Evolutionary conservation across 495 filamentous ascomycete species (phyloP).

Genomic region (Staphylotrichum tortipilum): DNA sequence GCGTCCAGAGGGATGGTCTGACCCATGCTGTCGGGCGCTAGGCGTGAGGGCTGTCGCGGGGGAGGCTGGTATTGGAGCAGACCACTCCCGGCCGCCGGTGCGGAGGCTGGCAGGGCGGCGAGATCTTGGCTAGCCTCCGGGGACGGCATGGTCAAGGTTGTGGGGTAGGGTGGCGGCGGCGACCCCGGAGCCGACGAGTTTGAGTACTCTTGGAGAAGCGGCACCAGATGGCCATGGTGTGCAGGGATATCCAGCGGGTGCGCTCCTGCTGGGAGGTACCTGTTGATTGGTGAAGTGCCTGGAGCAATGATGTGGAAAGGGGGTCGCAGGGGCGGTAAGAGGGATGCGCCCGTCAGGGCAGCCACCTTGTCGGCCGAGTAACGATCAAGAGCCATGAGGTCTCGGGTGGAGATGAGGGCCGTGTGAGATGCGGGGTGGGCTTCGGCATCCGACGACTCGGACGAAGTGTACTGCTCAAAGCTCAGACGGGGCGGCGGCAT

Average conservation of each 20-base stretch:
- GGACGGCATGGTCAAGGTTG: constrained; percentile 14
- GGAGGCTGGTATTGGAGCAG: not conserved
- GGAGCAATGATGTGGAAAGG: constrained; percentile 21
- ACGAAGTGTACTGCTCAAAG: constrained; percentile 28
- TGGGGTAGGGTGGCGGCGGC: constrained; percentile 20
- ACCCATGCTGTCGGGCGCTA: constrained; percentile 45
- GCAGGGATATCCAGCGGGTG: constrained; percentile 17
- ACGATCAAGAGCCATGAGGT: constrained; percentile 36
- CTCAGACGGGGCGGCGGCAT: constrained; percentile 22
- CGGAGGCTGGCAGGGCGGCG: constrained; percentile 4
- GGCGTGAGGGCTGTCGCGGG: constrained; percentile 14
- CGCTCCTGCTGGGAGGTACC: constrained; percentile 15
- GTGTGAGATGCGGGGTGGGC: constrained; percentile 15
- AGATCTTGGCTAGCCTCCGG: constrained; percentile 9
- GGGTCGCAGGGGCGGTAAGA: constrained; percentile 17
- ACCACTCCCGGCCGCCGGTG: constrained; percentile 8
- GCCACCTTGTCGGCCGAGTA: constrained; percentile 21
- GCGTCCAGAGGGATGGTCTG: constrained; percentile 57
- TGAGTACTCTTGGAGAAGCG: constrained; percentile 20
- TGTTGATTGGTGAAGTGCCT: constrained; percentile 23
- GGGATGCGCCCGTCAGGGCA: constrained; percentile 25
- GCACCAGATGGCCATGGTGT: constrained; percentile 10
- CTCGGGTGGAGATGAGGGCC: constrained; percentile 38
- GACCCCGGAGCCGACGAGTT: constrained; percentile 11
- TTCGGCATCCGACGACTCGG: constrained; percentile 22